Conservation (phyloP, 352 stramenopile genomes). For the Phytophthora foliorum region DNA sequence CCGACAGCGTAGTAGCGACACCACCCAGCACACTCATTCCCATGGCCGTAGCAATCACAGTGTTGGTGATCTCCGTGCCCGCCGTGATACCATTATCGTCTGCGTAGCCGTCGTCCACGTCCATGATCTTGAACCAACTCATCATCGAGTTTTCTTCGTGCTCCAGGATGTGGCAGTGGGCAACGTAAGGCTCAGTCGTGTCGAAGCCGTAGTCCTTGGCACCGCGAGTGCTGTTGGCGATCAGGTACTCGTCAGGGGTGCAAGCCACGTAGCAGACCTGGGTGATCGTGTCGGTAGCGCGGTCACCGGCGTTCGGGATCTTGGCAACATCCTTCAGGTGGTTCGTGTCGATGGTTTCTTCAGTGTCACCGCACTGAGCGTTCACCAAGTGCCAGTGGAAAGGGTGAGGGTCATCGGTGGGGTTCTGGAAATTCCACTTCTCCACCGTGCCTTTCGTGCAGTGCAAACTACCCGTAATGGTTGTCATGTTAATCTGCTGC, state of each 20-base stretch:
- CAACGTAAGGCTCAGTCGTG: constrained; percentile 76
- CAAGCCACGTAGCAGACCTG: constrained; percentile 86
- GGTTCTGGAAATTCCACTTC: constrained; percentile 87
- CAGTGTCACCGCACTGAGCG: constrained; percentile 70
- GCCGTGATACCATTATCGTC: constrained; percentile 53
- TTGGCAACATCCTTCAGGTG: constrained; percentile 72
- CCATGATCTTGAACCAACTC: constrained; percentile 75
- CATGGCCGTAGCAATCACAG: constrained; percentile 67
- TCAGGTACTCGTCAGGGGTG: constrained; percentile 72
- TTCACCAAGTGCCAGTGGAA: constrained; percentile 89
- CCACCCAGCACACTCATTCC: constrained; percentile 77
- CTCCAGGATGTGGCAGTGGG: constrained; percentile 84
- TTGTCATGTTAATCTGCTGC: constrained; percentile 62
- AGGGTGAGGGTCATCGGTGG: constrained; percentile 78
- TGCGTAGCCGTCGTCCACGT: constrained; percentile 48
- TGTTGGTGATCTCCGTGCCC: constrained; percentile 47
- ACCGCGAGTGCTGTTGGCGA: constrained; percentile 58
- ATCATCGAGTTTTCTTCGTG: constrained; percentile 88
- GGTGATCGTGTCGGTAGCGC: constrained; percentile 49
- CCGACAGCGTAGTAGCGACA: constrained; percentile 66
- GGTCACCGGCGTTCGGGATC: constrained; percentile 73
- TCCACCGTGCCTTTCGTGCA: constrained; percentile 83
- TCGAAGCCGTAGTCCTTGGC: constrained; percentile 76
- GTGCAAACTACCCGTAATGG: constrained; percentile 50
- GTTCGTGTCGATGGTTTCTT: constrained; percentile 77